A percentile compares a stretch with the other conserved stretches of the same genome.
phyloP scores from a whole-genome alignment of 768 basidiomycete species.

The Kwoniella botswanensis region DNA sequence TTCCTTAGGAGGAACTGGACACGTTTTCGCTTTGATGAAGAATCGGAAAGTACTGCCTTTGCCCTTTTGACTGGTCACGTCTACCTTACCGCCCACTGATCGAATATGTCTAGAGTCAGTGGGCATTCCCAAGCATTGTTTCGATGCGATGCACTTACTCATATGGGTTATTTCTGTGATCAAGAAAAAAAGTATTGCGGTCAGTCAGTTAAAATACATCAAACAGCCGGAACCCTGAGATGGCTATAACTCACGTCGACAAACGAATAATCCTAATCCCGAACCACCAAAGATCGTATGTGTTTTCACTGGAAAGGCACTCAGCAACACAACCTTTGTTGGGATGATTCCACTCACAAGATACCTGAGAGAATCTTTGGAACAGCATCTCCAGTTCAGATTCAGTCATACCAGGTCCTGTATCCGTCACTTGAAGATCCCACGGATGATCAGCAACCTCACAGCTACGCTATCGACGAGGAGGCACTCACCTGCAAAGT shows the following conservation, averaged over 20 bases:
- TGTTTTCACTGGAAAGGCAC: constrained; percentile 36
- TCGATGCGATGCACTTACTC: constrained; percentile 12
- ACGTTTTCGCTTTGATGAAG: constrained; percentile 53
- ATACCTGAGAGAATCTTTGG: constrained; percentile 60
- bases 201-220: not conserved
- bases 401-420: constrained; percentile 59
- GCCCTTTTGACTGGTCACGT: constrained; percentile 58
- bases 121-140: not conserved
- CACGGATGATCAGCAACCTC: not conserved
- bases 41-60: constrained; percentile 60
- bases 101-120: not conserved
- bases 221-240: not conserved
- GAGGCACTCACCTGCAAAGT: constrained; percentile 43
- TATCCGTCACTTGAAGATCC: constrained; percentile 41
- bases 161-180: constrained; percentile 46
- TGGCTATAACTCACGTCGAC: constrained; percentile 55
- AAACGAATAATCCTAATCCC: constrained; percentile 60
- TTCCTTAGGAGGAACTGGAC: not conserved
- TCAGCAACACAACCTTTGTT: not conserved
- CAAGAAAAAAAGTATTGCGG: not conserved
- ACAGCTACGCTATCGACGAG: not conserved
- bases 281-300: constrained; percentile 55
- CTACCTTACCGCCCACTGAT: constrained; percentile 58
- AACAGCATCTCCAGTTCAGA: constrained; percentile 59
- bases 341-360: constrained; percentile 25